These are phyloP conservation scores for Polytrichum commune DNA, from an alignment of 225 moss, liverwort and hornwort genomes.

Conservation along the genomic window DNA sequence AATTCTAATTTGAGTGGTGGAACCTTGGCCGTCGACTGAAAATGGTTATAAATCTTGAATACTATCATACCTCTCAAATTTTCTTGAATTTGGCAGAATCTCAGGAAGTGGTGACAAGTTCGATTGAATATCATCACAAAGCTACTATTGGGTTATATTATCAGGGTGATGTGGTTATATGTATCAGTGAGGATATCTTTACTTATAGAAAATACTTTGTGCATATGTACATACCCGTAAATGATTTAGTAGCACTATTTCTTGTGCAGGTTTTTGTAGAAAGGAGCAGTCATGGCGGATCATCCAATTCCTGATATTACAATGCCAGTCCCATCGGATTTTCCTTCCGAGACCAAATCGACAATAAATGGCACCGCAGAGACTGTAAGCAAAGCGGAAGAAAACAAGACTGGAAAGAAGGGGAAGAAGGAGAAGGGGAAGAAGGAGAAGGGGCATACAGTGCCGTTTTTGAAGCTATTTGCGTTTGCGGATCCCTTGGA, in stretches of 20 bases:
- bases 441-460: slow-evolving; percentile 21
- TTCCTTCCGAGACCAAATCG: slow-evolving; percentile 4
- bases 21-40: too few species aligned
- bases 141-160: neutral
- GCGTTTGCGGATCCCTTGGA: slow-evolving; percentile 47
- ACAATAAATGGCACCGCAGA: slow-evolving; percentile 14
- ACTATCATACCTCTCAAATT: too few species aligned
- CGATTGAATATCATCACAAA: too few species aligned
- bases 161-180: neutral
- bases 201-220: neutral
- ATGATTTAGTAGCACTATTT: neutral
- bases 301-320: slow-evolving; percentile 39
- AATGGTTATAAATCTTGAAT: too few species aligned
- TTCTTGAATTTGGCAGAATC: too few species aligned
- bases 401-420: slow-evolving; percentile 9
- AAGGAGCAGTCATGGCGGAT: slow-evolving; percentile 30
- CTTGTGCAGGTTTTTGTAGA: slow-evolving; percentile 2
- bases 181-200: neutral
- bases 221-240: neutral
- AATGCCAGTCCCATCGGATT: slow-evolving; percentile 22
- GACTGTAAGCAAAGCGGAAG: neutral
- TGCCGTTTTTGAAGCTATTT: slow-evolving; percentile 40
- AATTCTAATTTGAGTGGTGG: too few species aligned
- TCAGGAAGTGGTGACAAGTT: neutral
- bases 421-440: slow-evolving; percentile 10